These are phyloP conservation scores for Stagonosporopsis cucurbitacearum DNA, from an alignment of 2,329 filamentous ascomycete genomes.

Conservation along the genomic window DNA sequence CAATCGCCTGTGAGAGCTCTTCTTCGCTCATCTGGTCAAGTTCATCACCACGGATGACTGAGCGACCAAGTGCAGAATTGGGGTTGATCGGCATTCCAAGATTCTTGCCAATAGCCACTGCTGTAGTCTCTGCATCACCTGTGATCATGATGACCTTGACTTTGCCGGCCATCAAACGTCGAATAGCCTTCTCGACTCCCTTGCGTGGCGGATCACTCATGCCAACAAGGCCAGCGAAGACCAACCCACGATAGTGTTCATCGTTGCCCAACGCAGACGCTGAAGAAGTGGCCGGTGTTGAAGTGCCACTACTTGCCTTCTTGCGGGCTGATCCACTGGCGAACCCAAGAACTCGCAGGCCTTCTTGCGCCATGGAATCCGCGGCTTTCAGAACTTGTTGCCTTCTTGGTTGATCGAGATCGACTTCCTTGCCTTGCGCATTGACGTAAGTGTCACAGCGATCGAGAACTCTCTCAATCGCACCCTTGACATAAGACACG, in stretches of 20 bases:
- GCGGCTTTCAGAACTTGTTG: constrained; percentile 80
- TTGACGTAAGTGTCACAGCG: constrained; percentile 92
- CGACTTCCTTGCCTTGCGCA: constrained; percentile 82
- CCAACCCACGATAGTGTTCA: constrained; percentile 80
- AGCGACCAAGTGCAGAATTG: constrained; percentile 64
- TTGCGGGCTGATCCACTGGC: constrained; percentile 74
- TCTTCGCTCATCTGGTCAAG: constrained; percentile 90
- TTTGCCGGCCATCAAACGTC: constrained; percentile 87
- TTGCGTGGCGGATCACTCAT: constrained; percentile 97
- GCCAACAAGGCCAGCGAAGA: constrained; percentile 90
- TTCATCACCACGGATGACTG: constrained; percentile 86
- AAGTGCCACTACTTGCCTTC: constrained; percentile 41
- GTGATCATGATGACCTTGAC: constrained; percentile 99
- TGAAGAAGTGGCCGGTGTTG: constrained; percentile 34
- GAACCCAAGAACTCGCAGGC: constrained; percentile 89
- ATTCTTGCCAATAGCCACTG: constrained; percentile 89
- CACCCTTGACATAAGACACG: constrained; percentile 93
- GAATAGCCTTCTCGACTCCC: constrained; percentile 87
- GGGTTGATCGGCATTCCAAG: constrained; percentile 87
- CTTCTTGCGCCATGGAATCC: constrained; percentile 85
- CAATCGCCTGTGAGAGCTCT: constrained; percentile 83
- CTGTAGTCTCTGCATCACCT: constrained; percentile 93
- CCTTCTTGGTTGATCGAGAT: constrained; percentile 77
- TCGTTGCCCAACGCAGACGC: constrained; percentile 59
- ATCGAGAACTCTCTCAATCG: constrained; percentile 83